These are phyloP conservation scores for Hyaloscypha bicolor DNA, from an alignment of 495 filamentous ascomycete genomes.

Conservation along the genomic window DNA sequence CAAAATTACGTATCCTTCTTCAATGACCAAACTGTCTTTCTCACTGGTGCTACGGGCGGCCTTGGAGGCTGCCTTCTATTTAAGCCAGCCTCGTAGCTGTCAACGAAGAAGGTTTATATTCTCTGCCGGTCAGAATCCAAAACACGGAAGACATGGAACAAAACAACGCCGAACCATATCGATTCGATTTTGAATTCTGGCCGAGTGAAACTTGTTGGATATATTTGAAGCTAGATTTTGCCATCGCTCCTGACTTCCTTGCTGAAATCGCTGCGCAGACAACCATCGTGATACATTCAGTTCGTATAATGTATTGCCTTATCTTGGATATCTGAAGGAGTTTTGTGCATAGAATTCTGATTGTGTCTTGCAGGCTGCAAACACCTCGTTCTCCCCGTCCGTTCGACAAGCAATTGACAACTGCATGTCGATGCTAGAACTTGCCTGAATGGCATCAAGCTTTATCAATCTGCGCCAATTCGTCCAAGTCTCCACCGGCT, in stretches of 20 bases:
- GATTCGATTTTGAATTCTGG: slow-evolving; percentile 8
- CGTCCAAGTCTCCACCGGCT: slow-evolving; percentile 22
- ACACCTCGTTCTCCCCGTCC: slow-evolving; percentile 21
- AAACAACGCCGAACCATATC: slow-evolving; percentile 13
- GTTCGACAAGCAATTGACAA: slow-evolving; percentile 14
- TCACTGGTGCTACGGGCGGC: slow-evolving; percentile 27
- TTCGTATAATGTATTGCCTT: not conserved
- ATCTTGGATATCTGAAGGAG: too few relatives aligned
- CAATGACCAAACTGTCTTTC: slow-evolving; percentile 25
- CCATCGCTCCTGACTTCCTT: slow-evolving; percentile 11
- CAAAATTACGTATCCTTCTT: slow-evolving; percentile 13
- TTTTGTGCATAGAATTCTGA: too few relatives aligned
- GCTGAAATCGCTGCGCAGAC: slow-evolving; percentile 10
- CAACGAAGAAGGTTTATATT: slow-evolving; percentile 13
- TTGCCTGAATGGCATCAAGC: slow-evolving; percentile 7
- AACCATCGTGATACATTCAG: slow-evolving; percentile 21
- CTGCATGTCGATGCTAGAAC: slow-evolving; percentile 18
- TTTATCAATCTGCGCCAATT: slow-evolving; percentile 22
- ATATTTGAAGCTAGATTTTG: slow-evolving; percentile 24
- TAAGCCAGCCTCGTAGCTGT: slow-evolving; percentile 18
- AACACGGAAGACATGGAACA: slow-evolving; percentile 12
- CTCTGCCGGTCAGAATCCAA: slow-evolving; percentile 7
- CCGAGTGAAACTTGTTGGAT: slow-evolving; percentile 22
- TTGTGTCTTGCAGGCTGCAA: slow-evolving; percentile 14
- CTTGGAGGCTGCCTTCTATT: slow-evolving; percentile 26